Evolutionary conservation across 768 basidiomycete species (phyloP), one percentile per base, ranked within the genome.

Genomic region (Leccinum obscurum): DNA sequence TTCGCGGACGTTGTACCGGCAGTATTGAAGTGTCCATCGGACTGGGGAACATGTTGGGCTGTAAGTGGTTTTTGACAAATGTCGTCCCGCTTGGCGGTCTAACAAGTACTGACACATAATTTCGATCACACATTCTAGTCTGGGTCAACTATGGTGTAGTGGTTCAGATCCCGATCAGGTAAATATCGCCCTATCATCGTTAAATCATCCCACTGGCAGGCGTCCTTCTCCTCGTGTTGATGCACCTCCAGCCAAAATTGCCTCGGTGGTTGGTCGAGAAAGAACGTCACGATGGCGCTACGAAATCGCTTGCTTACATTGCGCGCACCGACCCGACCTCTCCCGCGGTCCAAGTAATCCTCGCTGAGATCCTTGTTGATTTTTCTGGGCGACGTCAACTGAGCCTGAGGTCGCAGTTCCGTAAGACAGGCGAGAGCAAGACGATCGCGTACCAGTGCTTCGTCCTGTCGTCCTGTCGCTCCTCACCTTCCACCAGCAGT

Each of bases 191-290:
- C 37, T 56, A 53, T 59, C 30, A 65, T 22, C 32, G 35, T 22
- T 77, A 78, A 57, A 58, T 76, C 17, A 69, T 81, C n/a, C 80
- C 77, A 30, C 3, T 30, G 30, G 30, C 9, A 0, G 75, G 77
- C 3, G 62, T 70, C 11, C 61, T 80, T n/a, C 74, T 80, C 55
- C 64, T 75, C 14, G 1, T 70, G 15, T 61, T 65, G 24, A 77
- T 79, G 75, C 58, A 70, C 32, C 73, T 74, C 63, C 74, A 78
- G 37, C 72, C 77, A 2, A 79, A 78, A 64, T 79, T 78, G 1
- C 78, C 78, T 14, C 72, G 78, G 1, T 78, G 75, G 76, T 63
- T 78, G 4, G 77, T 75, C 4, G 76, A 77, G 61, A 70, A 67
- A 22, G 72, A 71, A 24, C 66, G 71, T 2, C 72, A 70, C 28